Evolutionary conservation across 164 flowering plant species (phyloP).

Genomic region (Chloranthus sessilifolius): DNA sequence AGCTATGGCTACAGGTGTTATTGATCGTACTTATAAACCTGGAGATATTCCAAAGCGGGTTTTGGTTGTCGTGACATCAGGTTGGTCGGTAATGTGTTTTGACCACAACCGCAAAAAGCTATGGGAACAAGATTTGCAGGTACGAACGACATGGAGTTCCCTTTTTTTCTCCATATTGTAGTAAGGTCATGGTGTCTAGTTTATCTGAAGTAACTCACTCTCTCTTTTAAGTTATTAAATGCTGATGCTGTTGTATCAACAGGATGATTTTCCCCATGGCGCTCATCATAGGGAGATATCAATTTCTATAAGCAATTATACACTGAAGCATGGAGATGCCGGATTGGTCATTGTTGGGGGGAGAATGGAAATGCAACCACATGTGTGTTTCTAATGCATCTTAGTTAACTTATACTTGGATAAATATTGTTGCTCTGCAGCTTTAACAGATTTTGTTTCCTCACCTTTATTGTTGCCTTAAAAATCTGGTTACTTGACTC

Average conservation of each 20-base stretch:
- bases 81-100: conserved; percentile 95
- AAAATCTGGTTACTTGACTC: too few relatives aligned
- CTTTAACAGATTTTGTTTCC: too few relatives aligned
- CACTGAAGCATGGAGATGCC: conserved; percentile 87
- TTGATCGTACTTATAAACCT: conserved; percentile 53
- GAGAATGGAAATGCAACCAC: conserved; percentile 93
- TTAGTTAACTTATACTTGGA: too few relatives aligned
- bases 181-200: too few relatives aligned
- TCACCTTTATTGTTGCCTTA: too few relatives aligned
- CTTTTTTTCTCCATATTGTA: neutral
- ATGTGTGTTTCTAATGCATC: conserved; percentile 49
- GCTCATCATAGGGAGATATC: conserved; percentile 59
- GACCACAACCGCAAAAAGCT: conserved; percentile 93
- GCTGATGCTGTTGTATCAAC: conserved; percentile 11
- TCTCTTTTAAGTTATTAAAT: conserved; percentile 1
- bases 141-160: conserved; percentile 11
- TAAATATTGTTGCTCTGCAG: too few relatives aligned
- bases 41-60: conserved; percentile 80
- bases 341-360: conserved; percentile 94
- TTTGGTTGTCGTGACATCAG: conserved; percentile 91
- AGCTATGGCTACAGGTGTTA: conserved; percentile 90
- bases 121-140: conserved; percentile 92
- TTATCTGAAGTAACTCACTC: too few relatives aligned
- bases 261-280: conserved; percentile 83
- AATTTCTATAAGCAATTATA: conserved; percentile 59